These are phyloP conservation scores for Neonectria magnoliae DNA, from an alignment of 2,329 filamentous ascomycete genomes.

Conservation along the genomic window DNA sequence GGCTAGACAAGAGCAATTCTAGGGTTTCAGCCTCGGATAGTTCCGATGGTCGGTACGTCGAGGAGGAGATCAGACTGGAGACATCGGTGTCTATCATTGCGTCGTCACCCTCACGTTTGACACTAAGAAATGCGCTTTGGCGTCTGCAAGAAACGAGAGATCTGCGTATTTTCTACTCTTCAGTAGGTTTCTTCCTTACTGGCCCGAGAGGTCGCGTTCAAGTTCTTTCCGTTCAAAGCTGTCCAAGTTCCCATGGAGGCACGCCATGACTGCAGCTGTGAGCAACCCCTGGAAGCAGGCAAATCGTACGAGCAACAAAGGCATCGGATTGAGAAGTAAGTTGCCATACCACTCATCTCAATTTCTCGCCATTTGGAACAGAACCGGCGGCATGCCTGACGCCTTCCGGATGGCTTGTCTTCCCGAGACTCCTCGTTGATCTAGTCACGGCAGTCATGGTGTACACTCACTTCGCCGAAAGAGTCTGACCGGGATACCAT, in stretches of 20 bases:
- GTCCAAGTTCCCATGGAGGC: not conserved
- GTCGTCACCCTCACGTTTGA: not conserved
- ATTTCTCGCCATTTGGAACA: slow-evolving; percentile 8
- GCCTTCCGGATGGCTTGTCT: not conserved
- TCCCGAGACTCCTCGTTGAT: not conserved
- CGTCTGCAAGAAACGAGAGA: not conserved
- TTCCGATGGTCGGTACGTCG: not conserved
- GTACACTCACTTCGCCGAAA: not conserved
- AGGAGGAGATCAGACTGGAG: not conserved
- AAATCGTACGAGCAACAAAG: not conserved
- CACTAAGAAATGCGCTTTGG: not conserved
- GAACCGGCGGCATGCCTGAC: not conserved
- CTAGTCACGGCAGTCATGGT: not conserved
- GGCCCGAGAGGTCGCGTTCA: not conserved
- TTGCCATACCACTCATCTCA: not conserved
- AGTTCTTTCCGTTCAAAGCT: not conserved
- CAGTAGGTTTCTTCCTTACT: not conserved
- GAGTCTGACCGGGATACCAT: not conserved
- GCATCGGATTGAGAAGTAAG: not conserved
- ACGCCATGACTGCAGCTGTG: not conserved
- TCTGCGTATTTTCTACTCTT: not conserved
- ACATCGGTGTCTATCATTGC: not conserved
- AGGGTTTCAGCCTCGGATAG: not conserved
- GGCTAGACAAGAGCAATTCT: not conserved
- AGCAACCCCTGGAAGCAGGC: not conserved